Evolutionary conservation across 352 stramenopile species (phyloP), one percentile per base, ranked within the genome.

Genomic region (Phytopythium montanum): DNA sequence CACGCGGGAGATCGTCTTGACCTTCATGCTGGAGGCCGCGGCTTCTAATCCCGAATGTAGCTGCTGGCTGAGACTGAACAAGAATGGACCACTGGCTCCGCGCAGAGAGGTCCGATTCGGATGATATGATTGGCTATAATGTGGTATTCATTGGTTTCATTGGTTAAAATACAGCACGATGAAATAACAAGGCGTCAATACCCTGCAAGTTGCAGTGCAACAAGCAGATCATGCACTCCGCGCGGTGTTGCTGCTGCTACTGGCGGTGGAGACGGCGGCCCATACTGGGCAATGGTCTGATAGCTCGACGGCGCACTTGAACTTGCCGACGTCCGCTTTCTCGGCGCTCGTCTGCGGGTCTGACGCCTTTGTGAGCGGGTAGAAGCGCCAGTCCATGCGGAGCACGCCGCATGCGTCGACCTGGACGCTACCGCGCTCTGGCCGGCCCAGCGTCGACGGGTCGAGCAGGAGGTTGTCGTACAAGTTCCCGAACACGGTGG

Each of bases 1-100:
- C 38, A 96, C 87, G 56, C 98, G 90, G 59, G 92, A 98, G 56
- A 99, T 97, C 10, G 96, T 98, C 82, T 99, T 99, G 59, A 99
- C 95, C 85, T 99, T 99, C 97, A 99, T 99, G 18, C 38, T 44
- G 18, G n/a, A 28, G 8, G 41, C 41, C 52, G 44, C 18, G 58
- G 61, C n/a, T 56, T 31, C 4, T 33, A 39, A 8, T 18, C 2
- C 21, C 44, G 10, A 50, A 50, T n/a, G n/a, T n/a, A n/a, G n/a
- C n/a, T n/a, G n/a, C n/a, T n/a, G n/a, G n/a, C n/a, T n/a, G n/a
- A 23, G 31, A 23, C 45, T 52, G 45, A 26, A 6, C 14, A 12
- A 45, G 38, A 21, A 45, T n/a, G 16, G 39, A 46, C 45, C 45
- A 52, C 45, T 52, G 45, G 45, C 33, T 52, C 23, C 45, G 45